Base-by-base conservation (phyloP, 306 rosid species). In the Abrus pulchellus region DNA sequence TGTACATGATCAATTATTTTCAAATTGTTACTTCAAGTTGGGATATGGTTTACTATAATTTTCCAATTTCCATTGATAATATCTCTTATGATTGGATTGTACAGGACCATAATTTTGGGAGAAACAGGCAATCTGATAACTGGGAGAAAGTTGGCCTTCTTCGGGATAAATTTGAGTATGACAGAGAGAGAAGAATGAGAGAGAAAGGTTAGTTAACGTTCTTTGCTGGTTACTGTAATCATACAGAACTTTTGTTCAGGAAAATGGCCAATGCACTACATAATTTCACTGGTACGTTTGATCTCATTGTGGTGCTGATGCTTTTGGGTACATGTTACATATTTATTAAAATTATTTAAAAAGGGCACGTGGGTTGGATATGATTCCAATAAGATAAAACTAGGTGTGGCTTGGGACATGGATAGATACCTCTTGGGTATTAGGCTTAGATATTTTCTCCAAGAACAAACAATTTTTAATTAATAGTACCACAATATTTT, bases 121-220 rank as follows among this genome's bases (percentile, higher is more conserved):
- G 86, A 82, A 87, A 75, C 80, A 84, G 61, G 72, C 88, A 82
- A 71, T 90, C 83, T 72, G 91, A 86, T 85, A 83, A 72, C 29
- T 80, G 86, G 97, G 96, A 93, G 72, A 92, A 83, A 82, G 97
- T 85, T 74, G 86, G 53, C 91, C 91, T 85, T 29, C 87, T 94
- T 79, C 90, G 94, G 73, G 97, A 94, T 83, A 93, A 93, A 81
- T 94, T 94, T 83, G 99, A 94, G 86, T 93, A 88, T 69, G 99
- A 92, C 83, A 85, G 99, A 75, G 97, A 94, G 86, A 90, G 72
- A 87, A 91, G 97, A 88, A 91, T 91, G 97, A 87, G 79, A 69
- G 97, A 94, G 53, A 94, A 89, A 91, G 99, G 97, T 94, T 80
- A 78, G 94, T 83, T 52, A 40, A 74, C 73, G 52, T 57, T 85